A percentile compares a stretch with the other conserved stretches of the same genome.
phyloP scores from a whole-genome alignment of 345 rosid species.

The Psidium friedrichsthalianum region DNA sequence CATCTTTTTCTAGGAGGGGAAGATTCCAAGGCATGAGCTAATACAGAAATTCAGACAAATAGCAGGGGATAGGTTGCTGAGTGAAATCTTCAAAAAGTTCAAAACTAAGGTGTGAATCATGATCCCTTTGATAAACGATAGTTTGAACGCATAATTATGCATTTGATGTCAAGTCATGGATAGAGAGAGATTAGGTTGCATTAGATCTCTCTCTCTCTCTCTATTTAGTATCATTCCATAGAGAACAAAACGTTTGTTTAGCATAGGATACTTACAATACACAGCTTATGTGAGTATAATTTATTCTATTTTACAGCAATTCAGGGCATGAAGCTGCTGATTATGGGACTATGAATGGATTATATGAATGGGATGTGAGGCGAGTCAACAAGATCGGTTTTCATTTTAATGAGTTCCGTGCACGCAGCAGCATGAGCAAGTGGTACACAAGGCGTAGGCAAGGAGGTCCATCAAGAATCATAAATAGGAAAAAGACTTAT shows the following conservation, averaged over 20 bases:
- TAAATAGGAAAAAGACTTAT: neutral
- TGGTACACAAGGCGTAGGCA: neutral
- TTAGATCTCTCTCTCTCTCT: neutral
- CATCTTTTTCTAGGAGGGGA: neutral
- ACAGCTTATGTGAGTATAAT: neutral
- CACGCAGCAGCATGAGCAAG: neutral
- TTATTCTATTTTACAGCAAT: neutral
- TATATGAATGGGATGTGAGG: neutral
- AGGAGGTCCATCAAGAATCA: neutral
- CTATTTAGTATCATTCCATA: neutral
- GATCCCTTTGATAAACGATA: neutral
- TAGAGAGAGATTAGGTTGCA: neutral
- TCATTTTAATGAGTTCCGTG: neutral
- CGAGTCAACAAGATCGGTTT: neutral
- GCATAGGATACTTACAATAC: neutral
- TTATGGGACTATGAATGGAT: neutral
- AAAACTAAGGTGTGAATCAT: slow-evolving; percentile 23
- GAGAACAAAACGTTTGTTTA: neutral
- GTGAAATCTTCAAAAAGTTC: neutral
- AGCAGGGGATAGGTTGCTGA: neutral
- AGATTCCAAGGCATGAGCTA: neutral
- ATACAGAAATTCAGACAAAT: neutral
- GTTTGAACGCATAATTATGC: neutral
- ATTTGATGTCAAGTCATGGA: neutral
- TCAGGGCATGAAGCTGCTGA: neutral